Evolutionary conservation across 345 rosid genomes (phyloP).

Genomic region (Eutrema japonicum): DNA sequence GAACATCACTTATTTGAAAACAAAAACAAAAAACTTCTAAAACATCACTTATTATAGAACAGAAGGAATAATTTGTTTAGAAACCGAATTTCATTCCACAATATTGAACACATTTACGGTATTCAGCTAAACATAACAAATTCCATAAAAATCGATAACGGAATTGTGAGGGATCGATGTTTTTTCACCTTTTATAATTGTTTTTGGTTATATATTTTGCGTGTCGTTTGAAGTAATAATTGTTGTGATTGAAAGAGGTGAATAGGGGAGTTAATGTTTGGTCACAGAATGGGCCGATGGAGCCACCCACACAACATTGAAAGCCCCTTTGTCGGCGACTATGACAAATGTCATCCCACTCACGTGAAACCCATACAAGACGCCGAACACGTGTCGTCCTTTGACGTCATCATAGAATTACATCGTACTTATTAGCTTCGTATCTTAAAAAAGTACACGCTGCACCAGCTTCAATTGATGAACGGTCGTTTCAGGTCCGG

Average conservation of each 20-base stretch:
- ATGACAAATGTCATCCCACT: constrained; percentile 26
- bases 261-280: constrained; percentile 33
- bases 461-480: no score
- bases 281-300: constrained; percentile 36
- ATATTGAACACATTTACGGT: neutral
- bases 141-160: neutral
- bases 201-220: neutral
- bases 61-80: neutral
- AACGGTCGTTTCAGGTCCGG: no score
- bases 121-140: neutral
- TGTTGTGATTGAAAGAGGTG: neutral
- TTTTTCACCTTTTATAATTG: neutral
- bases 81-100: neutral
- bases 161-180: neutral
- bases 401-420: neutral
- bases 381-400: constrained; percentile 24
- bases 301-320: constrained; percentile 24
- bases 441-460: no score
- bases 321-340: constrained; percentile 27
- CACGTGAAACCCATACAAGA: constrained; percentile 32
- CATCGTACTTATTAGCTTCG: no score
- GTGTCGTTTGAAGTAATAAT: neutral
- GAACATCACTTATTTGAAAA: no score
- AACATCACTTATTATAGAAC: no score
- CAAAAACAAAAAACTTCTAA: no score